These are phyloP conservation scores for Lachancea fermentati DNA, from an alignment of 805 yeast genomes.

Conservation along the genomic window DNA sequence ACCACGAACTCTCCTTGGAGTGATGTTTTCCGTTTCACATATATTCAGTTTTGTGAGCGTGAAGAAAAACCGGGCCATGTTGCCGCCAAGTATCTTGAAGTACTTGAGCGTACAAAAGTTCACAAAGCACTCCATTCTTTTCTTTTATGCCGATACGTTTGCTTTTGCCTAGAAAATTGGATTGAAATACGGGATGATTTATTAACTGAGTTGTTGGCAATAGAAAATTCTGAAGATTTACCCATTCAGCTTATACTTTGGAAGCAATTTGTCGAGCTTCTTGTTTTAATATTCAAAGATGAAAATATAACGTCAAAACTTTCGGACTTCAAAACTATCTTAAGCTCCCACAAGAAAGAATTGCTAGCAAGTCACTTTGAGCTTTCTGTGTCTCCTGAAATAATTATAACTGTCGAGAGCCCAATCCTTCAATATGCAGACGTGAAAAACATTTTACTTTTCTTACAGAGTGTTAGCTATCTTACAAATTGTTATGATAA, in stretches of 20 bases:
- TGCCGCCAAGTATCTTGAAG: neutral
- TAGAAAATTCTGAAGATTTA: slow-evolving; percentile 1
- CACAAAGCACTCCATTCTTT: slow-evolving; percentile 4
- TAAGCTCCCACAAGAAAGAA: slow-evolving; percentile 15
- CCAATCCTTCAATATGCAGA: slow-evolving; percentile 24
- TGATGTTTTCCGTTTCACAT: slow-evolving; percentile 6
- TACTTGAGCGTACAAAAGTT: neutral
- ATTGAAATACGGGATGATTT: slow-evolving; percentile 11
- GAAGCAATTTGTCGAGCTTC: slow-evolving; percentile 22
- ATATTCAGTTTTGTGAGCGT: slow-evolving; percentile 4
- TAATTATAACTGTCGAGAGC: slow-evolving; percentile 14
- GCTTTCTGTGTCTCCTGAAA: slow-evolving; percentile 12
- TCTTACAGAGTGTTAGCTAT: slow-evolving; percentile 31
- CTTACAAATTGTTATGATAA: slow-evolving; percentile 30
- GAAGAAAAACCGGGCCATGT: slow-evolving; percentile 4
- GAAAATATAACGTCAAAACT: slow-evolving; percentile 24
- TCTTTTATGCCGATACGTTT: slow-evolving; percentile 11
- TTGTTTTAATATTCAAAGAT: slow-evolving; percentile 21
- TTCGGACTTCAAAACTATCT: slow-evolving; percentile 23
- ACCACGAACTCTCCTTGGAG: slow-evolving; percentile 5
- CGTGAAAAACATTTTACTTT: slow-evolving; percentile 23
- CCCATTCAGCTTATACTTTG: slow-evolving; percentile 20
- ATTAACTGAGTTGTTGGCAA: slow-evolving; percentile 4
- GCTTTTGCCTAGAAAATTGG: slow-evolving; percentile 18
- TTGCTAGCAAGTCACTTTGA: slow-evolving; percentile 5